A percentile compares a stretch with the other conserved stretches of the same genome.
phyloP scores from a whole-genome alignment of 176 grass and related monocot genomes.

The Saccharum spontaneum region DNA sequence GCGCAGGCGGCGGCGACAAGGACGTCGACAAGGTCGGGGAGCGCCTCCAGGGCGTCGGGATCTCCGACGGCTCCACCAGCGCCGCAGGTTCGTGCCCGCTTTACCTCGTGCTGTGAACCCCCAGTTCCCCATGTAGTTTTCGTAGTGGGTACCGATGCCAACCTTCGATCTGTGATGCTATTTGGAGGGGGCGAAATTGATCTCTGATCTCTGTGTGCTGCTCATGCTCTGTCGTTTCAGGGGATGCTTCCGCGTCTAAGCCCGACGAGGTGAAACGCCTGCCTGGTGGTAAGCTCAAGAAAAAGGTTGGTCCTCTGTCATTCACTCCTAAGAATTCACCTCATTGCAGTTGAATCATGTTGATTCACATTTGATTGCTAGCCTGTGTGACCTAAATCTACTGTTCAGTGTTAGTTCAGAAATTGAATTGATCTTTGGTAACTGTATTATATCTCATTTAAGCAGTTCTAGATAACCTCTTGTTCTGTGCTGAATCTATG shows the following conservation, averaged over 20 bases:
- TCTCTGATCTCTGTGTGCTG: neutral
- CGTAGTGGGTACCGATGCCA: neutral
- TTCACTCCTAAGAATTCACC: neutral
- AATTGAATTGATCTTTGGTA: neutral
- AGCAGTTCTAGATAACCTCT: neutral
- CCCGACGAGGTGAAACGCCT: slow-evolving; percentile 84
- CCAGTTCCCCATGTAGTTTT: neutral
- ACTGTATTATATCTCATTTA: neutral
- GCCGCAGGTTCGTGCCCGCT: slow-evolving; percentile 20
- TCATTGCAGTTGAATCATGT: neutral
- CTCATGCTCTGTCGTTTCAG: slow-evolving; percentile 31
- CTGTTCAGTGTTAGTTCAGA: neutral
- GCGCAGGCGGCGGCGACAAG: slow-evolving; percentile 53
- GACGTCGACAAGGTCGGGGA: slow-evolving; percentile 76
- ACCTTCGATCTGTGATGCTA: neutral
- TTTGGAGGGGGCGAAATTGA: neutral
- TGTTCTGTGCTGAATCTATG: neutral
- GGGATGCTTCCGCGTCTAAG: slow-evolving; percentile 73
- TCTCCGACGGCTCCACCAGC: slow-evolving; percentile 55
- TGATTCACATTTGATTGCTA: neutral
- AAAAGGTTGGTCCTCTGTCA: slow-evolving; percentile 59
- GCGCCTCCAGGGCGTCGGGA: slow-evolving; percentile 68
- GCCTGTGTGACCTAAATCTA: neutral
- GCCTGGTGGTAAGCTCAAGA: slow-evolving; percentile 97
- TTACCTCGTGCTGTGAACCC: neutral